A percentile compares a stretch with the other conserved stretches of the same genome.
phyloP scores from a whole-genome alignment of 345 rosid species.

The Salix brachista region DNA sequence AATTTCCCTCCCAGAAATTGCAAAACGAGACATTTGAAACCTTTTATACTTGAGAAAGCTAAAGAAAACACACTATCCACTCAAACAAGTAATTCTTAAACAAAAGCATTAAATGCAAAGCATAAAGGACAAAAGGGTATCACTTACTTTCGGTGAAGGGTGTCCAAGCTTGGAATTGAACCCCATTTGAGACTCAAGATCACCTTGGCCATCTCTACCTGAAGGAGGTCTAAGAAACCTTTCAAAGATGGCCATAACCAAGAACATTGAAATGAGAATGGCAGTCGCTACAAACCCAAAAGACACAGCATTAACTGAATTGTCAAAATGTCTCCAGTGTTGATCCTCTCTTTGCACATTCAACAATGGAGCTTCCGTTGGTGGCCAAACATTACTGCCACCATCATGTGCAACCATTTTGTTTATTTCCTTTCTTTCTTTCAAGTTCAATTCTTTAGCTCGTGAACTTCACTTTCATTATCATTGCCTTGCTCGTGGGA shows the following conservation, averaged over 20 bases:
- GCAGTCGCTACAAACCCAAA: slow-evolving; percentile 85
- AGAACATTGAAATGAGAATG: slow-evolving; percentile 76
- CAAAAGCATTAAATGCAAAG: not conserved
- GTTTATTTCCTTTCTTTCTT: not conserved
- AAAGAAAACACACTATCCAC: not conserved
- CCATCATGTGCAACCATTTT: slow-evolving; percentile 28
- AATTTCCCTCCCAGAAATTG: not conserved
- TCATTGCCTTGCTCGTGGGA: slow-evolving; percentile 19
- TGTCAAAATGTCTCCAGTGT: slow-evolving; percentile 58
- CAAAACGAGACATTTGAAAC: not conserved
- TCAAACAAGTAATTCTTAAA: not conserved
- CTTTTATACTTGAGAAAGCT: not conserved
- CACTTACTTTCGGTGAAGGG: slow-evolving; percentile 66
- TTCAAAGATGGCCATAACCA: slow-evolving; percentile 78
- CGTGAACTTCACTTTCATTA: slow-evolving; percentile 6
- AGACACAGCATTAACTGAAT: slow-evolving; percentile 81
- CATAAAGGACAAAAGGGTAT: not conserved
- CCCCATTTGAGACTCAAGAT: slow-evolving; percentile 55
- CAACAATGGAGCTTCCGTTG: slow-evolving; percentile 58
- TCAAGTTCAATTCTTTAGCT: not conserved
- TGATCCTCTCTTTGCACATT: slow-evolving; percentile 44
- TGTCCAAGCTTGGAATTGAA: slow-evolving; percentile 56
- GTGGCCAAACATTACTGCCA: slow-evolving; percentile 45
- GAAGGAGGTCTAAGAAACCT: slow-evolving; percentile 49
- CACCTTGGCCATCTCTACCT: slow-evolving; percentile 27